These are phyloP conservation scores for Backusella westeae DNA, from an alignment of 192 early-diverging fungal species.

Conservation along the genomic window DNA sequence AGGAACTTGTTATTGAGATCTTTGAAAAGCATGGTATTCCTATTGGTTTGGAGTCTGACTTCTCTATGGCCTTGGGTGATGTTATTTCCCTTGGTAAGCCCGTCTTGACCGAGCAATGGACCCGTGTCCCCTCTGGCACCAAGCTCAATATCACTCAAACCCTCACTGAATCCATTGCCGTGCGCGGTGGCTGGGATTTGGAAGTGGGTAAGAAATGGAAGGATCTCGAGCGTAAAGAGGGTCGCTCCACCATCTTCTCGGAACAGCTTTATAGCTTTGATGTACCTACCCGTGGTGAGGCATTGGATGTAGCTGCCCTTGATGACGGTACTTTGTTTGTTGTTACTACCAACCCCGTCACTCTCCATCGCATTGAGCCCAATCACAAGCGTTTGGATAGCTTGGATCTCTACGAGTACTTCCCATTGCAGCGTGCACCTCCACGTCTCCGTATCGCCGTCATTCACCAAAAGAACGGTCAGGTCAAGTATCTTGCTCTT, in stretches of 20 bases:
- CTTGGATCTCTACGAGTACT: slow-evolving; percentile 71
- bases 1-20: slow-evolving; percentile 67
- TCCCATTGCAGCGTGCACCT: slow-evolving; percentile 57
- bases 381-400: slow-evolving; percentile 48
- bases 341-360: slow-evolving; percentile 63
- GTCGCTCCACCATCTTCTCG: slow-evolving; percentile 58
- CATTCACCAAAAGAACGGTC: slow-evolving; percentile 28
- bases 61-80: slow-evolving; percentile 57
- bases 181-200: slow-evolving; percentile 55
- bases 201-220: slow-evolving; percentile 41
- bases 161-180: slow-evolving; percentile 26
- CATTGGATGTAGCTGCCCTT: slow-evolving; percentile 53
- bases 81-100: slow-evolving; percentile 48
- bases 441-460: slow-evolving; percentile 48
- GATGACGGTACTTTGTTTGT: slow-evolving; percentile 54
- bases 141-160: slow-evolving; percentile 10
- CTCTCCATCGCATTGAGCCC: slow-evolving; percentile 49
- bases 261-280: slow-evolving; percentile 69
- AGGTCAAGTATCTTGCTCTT: slow-evolving; percentile 46
- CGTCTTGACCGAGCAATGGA: slow-evolving; percentile 57
- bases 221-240: slow-evolving; percentile 58
- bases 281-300: slow-evolving; percentile 62
- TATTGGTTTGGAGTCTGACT: slow-evolving; percentile 66
- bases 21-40: slow-evolving; percentile 75
- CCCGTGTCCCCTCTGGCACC: slow-evolving; percentile 12